These are phyloP conservation scores for Musa itinerans DNA, from an alignment of 176 grass and related monocot genomes.

Conservation along the genomic window DNA sequence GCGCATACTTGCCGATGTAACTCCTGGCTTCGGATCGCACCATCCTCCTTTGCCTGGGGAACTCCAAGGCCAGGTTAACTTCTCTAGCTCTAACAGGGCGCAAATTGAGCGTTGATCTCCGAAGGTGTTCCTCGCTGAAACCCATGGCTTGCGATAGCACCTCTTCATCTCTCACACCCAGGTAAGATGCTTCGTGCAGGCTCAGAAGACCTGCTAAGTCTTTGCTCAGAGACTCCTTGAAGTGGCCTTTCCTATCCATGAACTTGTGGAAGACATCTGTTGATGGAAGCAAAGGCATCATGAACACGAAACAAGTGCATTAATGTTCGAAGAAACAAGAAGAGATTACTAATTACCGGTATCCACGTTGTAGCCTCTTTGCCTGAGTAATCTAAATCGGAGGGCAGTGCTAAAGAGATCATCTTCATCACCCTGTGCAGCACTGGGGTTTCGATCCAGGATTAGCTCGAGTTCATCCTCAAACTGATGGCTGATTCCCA, in stretches of 20 bases:
- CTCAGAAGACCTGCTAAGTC: not conserved
- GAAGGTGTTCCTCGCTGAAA: not conserved
- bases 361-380: not conserved
- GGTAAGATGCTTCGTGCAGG: not conserved
- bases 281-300: not conserved
- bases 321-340: too few relatives aligned
- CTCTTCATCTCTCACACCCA: not conserved
- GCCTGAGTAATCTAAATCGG: not conserved
- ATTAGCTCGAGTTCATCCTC: not conserved
- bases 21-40: not conserved
- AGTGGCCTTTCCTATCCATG: not conserved
- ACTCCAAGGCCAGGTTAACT: not conserved
- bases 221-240: not conserved
- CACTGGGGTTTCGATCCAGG: not conserved
- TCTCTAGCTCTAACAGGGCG: not conserved
- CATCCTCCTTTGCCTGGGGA: constrained; percentile 1
- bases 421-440: not conserved
- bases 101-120: not conserved
- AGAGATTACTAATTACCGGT: not conserved
- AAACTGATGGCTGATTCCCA: not conserved
- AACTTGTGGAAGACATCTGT: constrained; percentile 10
- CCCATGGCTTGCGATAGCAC: constrained; percentile 2
- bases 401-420: not conserved
- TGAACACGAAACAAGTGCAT: too few relatives aligned
- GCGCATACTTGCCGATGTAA: not conserved